Evolutionary conservation across 176 grass and related monocot species (phyloP).

Genomic region (Neostapfia colusana): DNA sequence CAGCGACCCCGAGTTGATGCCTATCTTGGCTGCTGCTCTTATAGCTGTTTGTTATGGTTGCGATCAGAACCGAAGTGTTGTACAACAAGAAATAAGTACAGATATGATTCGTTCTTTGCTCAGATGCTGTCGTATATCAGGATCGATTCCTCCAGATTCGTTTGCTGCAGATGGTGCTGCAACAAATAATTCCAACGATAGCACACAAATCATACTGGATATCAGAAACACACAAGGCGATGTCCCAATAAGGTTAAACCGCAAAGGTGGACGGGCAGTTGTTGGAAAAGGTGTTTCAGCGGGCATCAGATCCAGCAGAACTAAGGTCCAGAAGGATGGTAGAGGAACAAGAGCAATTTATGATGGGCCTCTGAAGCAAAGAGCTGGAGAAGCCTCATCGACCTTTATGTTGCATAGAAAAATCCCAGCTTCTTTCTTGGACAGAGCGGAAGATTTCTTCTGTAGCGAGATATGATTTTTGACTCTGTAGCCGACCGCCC

Average conservation of each 20-base stretch:
- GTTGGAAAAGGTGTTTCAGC: conserved; percentile 57
- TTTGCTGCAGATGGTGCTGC: conserved; percentile 37
- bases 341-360: conserved; percentile 60
- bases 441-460: conserved; percentile 89
- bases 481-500: conserved; percentile 4
- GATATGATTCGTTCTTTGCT: conserved; percentile 86
- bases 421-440: conserved; percentile 84
- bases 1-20: conserved; percentile 78
- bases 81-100: conserved; percentile 89
- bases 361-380: conserved; percentile 64
- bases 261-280: conserved; percentile 53
- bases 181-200: conserved; percentile 50
- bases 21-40: conserved; percentile 83
- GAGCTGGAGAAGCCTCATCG: conserved; percentile 59
- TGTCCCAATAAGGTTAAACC: conserved; percentile 52
- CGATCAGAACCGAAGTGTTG: conserved; percentile 87
- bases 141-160: conserved; percentile 46
- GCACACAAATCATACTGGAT: conserved; percentile 46
- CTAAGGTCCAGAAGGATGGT: conserved; percentile 67
- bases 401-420: conserved; percentile 80
- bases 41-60: conserved; percentile 84
- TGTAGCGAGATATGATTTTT: conserved; percentile 46
- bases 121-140: conserved; percentile 59
- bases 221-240: conserved; percentile 57
- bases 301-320: conserved; percentile 53